Conservation (phyloP, 2,329 filamentous ascomycete species). For the Nigrospora osmanthi region DNA sequence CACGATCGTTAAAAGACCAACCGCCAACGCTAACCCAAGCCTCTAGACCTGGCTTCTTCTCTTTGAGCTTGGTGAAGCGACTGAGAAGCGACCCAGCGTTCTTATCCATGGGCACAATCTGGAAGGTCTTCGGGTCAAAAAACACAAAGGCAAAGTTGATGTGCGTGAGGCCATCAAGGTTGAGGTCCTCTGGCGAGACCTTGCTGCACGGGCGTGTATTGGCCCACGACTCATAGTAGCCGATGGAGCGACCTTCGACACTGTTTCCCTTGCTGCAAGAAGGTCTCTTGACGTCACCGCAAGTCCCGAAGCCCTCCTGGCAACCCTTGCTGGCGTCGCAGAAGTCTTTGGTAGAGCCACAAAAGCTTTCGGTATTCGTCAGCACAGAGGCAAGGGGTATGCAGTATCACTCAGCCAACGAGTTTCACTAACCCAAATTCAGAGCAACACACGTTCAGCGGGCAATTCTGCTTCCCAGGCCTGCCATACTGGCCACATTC, state of each 20-base stretch:
- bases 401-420: too few relatives aligned
- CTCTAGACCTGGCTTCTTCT: slow-evolving; percentile 5
- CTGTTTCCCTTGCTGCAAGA: not conserved
- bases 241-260: not conserved
- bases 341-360: not conserved
- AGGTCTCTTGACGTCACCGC: not conserved
- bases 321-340: not conserved
- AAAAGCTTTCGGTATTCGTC: not conserved
- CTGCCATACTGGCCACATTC: slow-evolving; percentile 21
- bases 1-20: slow-evolving; percentile 1
- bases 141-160: not conserved
- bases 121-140: not conserved
- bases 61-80: slow-evolving; percentile 2
- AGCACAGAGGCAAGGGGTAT: not conserved
- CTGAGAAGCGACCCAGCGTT: not conserved
- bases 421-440: slow-evolving; percentile 12
- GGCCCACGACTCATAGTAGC: not conserved
- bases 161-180: not conserved
- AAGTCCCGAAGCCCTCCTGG: not conserved
- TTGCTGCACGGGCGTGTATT: not conserved
- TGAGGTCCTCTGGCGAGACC: not conserved
- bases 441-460: slow-evolving; percentile 27
- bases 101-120: not conserved
- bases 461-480: slow-evolving; percentile 15
- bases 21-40: slow-evolving; percentile 1